Evolutionary conservation across 495 filamentous ascomycete species (phyloP), one percentile per base, ranked within the genome.

Genomic region (Collariella sp.): DNA sequence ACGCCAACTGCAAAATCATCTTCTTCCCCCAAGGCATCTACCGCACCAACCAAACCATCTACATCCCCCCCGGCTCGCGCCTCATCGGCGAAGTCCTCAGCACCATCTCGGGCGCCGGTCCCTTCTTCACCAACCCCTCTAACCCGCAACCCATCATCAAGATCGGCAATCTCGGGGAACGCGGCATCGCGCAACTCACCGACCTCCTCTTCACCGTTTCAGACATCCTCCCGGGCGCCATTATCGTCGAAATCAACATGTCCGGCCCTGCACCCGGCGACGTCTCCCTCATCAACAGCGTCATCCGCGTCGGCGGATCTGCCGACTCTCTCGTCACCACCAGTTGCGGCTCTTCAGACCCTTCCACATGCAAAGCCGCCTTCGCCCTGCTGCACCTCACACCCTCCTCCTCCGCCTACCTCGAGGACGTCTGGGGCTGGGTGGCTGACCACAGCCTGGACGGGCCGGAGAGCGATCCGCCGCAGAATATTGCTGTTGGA

Each of bases 361-460:
- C 68, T 18, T 35, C 46, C 2, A 18, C 43, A 34, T 83, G 80
- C 63, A 74, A 72, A 55, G 80, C 79, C 2, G 79, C 78, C 0
- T 80, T 71, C 52, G 61, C 71, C 3, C 58, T 80, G 11, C 46
- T 82, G 3, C 78, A 83, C 45, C 57, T 83, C 3, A 73, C 71
- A 1, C 43, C 55, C 7, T 71, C 69, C 3, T 71, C 73, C 1
- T 78, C 74, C 2, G 72, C 66, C 7, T 83, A 82, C 50, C 67
- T 83, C 34, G 79, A 83, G 57, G 76, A 78, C 57, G 70, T 82
- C 60, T 82, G 80, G 78, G 75, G 73, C 47, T 82, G 78, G 77
- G 75, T 58, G 16, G 68, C 36, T 55, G 77, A 80, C 56, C 78
- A 79, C 59, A 67, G 71, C 29, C 70, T 81, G 0, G 76, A 81